Conservation (phyloP, 345 rosid genomes). For the Salix brachista region DNA sequence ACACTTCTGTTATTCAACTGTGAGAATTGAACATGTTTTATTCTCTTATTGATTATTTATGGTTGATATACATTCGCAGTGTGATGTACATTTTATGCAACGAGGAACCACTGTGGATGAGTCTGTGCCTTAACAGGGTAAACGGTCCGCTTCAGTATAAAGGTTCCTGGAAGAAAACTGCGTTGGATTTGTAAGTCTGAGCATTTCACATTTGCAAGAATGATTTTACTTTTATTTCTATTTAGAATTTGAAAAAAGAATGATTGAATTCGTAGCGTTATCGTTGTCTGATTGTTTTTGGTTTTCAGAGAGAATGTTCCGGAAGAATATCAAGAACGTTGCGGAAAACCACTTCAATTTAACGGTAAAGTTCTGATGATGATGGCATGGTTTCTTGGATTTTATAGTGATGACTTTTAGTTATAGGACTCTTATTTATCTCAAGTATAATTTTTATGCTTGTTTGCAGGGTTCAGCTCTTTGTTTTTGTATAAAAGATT, state of each 20-base stretch:
- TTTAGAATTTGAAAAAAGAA: background rate
- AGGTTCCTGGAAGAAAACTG: slow-evolving; percentile 89
- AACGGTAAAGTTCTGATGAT: slow-evolving; percentile 45
- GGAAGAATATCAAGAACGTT: slow-evolving; percentile 31
- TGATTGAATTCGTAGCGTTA: background rate
- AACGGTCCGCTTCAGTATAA: slow-evolving; percentile 55
- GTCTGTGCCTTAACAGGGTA: slow-evolving; percentile 46
- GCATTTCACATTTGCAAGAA: background rate
- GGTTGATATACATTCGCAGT: slow-evolving; percentile 33
- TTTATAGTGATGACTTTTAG: background rate
- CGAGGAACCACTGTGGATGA: slow-evolving; percentile 96
- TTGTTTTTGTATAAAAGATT: slow-evolving; percentile 76
- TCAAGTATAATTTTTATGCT: slow-evolving; percentile 8
- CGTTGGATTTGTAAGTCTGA: slow-evolving; percentile 51
- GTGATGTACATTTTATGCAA: slow-evolving; percentile 80
- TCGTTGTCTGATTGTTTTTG: background rate
- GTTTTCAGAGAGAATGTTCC: slow-evolving; percentile 57
- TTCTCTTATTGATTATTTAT: background rate
- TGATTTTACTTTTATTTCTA: background rate
- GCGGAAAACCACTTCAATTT: slow-evolving; percentile 46
- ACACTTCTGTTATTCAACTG: background rate
- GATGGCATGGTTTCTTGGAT: background rate
- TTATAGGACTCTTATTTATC: slow-evolving; percentile 7
- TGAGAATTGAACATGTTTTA: background rate
- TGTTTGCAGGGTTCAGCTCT: slow-evolving; percentile 71